Evolutionary conservation across 257 asterid species (phyloP).

Genomic region (Cinchona pubescens): DNA sequence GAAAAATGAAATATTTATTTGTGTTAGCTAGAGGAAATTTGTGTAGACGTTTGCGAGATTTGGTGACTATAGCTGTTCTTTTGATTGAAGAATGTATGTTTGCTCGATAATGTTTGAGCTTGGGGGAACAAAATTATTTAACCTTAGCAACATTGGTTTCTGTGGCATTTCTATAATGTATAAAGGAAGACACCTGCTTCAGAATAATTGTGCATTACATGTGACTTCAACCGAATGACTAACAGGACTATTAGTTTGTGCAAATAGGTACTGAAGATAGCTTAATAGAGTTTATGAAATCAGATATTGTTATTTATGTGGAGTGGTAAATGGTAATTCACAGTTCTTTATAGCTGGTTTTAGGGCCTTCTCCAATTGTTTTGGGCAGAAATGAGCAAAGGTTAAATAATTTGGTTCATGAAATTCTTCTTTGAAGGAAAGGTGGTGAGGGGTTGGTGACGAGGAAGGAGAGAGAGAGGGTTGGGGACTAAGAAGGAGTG

Average conservation of each 20-base stretch:
- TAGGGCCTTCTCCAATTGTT: background rate
- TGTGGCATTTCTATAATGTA: no score
- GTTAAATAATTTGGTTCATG: no score
- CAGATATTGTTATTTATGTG: background rate
- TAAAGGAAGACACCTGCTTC: background rate
- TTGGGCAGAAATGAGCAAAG: background rate
- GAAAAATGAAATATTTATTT: conserved; percentile 2
- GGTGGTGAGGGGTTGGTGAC: background rate
- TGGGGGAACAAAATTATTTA: background rate
- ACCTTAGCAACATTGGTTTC: background rate
- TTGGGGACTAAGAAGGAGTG: background rate
- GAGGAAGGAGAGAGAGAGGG: background rate
- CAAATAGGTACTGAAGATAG: background rate
- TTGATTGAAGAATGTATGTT: no score
- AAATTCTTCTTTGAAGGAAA: background rate
- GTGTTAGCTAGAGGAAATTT: background rate
- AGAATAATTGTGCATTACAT: background rate
- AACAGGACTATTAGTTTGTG: background rate
- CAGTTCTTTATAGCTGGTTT: background rate
- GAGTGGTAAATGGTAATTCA: background rate
- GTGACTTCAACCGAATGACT: background rate
- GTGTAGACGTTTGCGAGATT: background rate
- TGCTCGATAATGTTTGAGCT: background rate
- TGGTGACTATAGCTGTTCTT: background rate
- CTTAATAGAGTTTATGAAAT: background rate